phyloP scores from a whole-genome alignment of 306 rosid genomes.

The Betula pendula region DNA sequence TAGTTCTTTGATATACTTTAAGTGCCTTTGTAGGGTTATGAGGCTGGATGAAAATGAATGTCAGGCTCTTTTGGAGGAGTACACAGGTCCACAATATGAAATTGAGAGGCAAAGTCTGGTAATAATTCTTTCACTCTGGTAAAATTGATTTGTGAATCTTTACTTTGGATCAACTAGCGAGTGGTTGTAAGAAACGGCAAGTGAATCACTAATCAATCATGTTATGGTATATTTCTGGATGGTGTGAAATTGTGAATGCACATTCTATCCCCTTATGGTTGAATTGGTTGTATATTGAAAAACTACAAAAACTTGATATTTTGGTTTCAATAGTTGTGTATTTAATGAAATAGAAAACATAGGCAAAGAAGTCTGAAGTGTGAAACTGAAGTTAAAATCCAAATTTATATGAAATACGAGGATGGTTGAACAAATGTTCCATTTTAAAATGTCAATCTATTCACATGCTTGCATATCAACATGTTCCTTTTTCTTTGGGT shows the following conservation, averaged over 20 bases:
- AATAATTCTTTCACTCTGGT: conserved; percentile 37
- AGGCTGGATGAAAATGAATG: conserved; percentile 56
- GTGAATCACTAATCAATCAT: neutral
- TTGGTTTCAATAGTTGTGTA: neutral
- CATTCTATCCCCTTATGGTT: neutral
- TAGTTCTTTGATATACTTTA: conserved; percentile 19
- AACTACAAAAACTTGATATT: neutral
- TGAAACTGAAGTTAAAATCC: conserved; percentile 9
- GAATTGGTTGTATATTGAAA: neutral
- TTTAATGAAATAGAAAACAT: neutral
- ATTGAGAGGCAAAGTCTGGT: conserved; percentile 73
- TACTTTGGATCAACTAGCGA: conserved; percentile 4
- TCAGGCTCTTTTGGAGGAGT: conserved; percentile 63
- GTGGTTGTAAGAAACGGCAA: neutral
- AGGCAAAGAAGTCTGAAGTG: neutral
- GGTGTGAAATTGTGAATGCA: neutral
- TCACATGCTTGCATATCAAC: neutral
- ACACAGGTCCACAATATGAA: conserved; percentile 75
- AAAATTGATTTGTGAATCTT: conserved; percentile 14
- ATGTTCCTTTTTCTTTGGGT: neutral
- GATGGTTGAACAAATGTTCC: neutral
- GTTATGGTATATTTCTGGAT: neutral
- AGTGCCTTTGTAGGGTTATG: conserved; percentile 57
- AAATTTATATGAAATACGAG: neutral
- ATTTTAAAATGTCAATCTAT: neutral